A percentile compares a stretch with the other conserved stretches of the same genome.
Evolutionary conservation across 2,329 filamentous ascomycete species (phyloP).

Genomic region (Paecilomyces formosus): DNA sequence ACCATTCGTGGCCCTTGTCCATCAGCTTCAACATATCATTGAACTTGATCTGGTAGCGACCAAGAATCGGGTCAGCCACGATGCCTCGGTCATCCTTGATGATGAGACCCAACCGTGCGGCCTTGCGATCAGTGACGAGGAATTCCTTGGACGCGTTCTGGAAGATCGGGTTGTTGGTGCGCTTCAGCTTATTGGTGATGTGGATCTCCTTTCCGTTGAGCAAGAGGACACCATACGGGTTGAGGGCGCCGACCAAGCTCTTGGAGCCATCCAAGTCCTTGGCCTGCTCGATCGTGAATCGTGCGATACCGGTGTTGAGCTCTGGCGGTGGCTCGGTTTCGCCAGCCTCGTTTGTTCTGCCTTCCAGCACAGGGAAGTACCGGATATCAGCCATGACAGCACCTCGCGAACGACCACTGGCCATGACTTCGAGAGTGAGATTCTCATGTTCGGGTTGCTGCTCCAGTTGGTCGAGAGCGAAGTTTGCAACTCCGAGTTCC

Average conservation of each 20-base stretch:
- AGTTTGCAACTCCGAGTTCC: slow-evolving; percentile 80
- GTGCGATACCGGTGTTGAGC: slow-evolving; percentile 85
- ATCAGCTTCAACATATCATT: slow-evolving; percentile 88
- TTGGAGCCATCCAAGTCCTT: slow-evolving; percentile 92
- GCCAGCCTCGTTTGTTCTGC: slow-evolving; percentile 60
- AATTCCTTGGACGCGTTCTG: slow-evolving; percentile 88
- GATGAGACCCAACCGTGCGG: slow-evolving; percentile 80
- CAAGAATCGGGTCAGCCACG: slow-evolving; percentile 71
- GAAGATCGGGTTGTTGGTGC: slow-evolving; percentile 96
- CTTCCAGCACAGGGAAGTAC: slow-evolving; percentile 88
- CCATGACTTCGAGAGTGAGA: slow-evolving; percentile 72
- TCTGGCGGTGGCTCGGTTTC: slow-evolving; percentile 75
- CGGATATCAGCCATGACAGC: slow-evolving; percentile 73
- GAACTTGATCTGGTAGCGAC: slow-evolving; percentile 90
- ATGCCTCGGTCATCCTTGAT: slow-evolving; percentile 95
- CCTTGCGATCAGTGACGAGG: slow-evolving; percentile 87
- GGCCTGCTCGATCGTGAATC: slow-evolving; percentile 89
- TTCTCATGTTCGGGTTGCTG: slow-evolving; percentile 73
- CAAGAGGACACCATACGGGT: slow-evolving; percentile 80
- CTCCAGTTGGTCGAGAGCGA: slow-evolving; percentile 75
- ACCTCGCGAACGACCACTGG: slow-evolving; percentile 77
- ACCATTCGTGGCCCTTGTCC: slow-evolving; percentile 94
- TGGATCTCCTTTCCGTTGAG: slow-evolving; percentile 91
- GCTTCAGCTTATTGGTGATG: slow-evolving; percentile 83
- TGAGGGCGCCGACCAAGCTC: slow-evolving; percentile 84